Evolutionary conservation across 73 alveolate species (phyloP).

Genomic region (Symbiodinium pilosum): DNA sequence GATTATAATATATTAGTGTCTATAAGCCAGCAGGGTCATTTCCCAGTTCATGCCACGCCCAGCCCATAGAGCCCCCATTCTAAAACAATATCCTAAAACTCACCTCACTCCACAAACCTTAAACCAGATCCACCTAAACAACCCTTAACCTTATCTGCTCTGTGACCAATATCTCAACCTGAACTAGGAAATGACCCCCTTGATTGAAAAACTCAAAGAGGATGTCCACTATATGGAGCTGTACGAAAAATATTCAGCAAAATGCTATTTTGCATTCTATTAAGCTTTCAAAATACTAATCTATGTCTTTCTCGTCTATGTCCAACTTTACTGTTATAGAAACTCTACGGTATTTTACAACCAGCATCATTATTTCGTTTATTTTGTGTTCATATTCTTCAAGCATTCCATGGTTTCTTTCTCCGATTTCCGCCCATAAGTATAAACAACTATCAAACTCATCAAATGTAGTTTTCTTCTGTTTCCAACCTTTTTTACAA

Average conservation of each 20-base stretch:
- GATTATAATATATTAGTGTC: too few species aligned
- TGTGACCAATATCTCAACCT: too few species aligned
- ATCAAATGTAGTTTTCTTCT: not conserved
- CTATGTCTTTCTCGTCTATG: not conserved
- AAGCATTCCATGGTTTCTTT: not conserved
- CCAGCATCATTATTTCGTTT: not conserved
- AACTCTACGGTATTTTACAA: not conserved
- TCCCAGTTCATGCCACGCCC: too few species aligned
- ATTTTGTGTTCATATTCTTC: not conserved
- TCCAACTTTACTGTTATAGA: not conserved
- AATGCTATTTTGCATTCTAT: not conserved
- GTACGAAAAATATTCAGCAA: too few species aligned
- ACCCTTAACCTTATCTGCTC: too few species aligned
- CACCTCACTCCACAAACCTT: too few species aligned
- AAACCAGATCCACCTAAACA: too few species aligned
- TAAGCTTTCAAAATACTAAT: too few species aligned
- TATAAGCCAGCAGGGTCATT: too few species aligned
- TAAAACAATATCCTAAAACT: too few species aligned
- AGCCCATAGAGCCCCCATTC: too few species aligned
- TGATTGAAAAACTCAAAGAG: not conserved
- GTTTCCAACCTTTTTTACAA: not conserved
- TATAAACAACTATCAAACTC: not conserved
- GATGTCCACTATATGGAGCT: not conserved
- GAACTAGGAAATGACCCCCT: not conserved
- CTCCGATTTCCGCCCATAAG: not conserved